Conservation (phyloP, 2,329 filamentous ascomycete species). For the Paramyrothecium sp. region DNA sequence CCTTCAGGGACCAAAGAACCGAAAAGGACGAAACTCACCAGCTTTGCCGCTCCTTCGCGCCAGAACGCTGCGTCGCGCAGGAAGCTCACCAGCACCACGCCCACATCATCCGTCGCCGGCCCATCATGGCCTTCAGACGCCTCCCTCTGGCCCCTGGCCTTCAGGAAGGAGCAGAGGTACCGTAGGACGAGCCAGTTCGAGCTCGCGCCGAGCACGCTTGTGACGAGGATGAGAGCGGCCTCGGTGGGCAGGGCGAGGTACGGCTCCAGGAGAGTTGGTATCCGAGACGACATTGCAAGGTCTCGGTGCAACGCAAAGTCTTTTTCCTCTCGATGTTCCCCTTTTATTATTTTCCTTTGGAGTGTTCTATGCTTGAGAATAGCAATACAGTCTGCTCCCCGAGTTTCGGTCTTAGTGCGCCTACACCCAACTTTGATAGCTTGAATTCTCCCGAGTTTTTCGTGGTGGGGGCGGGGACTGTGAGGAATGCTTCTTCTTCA, state of each 20-base stretch:
- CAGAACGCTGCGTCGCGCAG: conserved; percentile 77
- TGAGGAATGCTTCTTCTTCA: conserved; percentile 1
- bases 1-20: neutral
- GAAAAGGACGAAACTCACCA: conserved; percentile 42
- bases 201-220: conserved; percentile 62
- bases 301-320: too few relatives aligned
- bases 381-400: too few relatives aligned
- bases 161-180: conserved; percentile 49
- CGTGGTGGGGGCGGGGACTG: conserved; percentile 14
- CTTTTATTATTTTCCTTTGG: too few relatives aligned
- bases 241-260: conserved; percentile 59
- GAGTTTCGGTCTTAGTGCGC: neutral
- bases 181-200: conserved; percentile 66
- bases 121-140: conserved; percentile 19
- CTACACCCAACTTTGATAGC: too few relatives aligned
- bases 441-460: neutral
- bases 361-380: neutral
- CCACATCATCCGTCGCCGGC: conserved; percentile 29
- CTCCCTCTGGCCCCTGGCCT: conserved; percentile 16
- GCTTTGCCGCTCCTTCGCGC: conserved; percentile 65
- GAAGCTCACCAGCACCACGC: conserved; percentile 79
- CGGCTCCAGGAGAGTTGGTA: conserved; percentile 63
- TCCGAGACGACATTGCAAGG: conserved; percentile 44
- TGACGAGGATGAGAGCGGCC: conserved; percentile 63
- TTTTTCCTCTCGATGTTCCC: too few relatives aligned